These are phyloP conservation scores for Russula vinacea DNA, from an alignment of 768 basidiomycete genomes.

Conservation along the genomic window DNA sequence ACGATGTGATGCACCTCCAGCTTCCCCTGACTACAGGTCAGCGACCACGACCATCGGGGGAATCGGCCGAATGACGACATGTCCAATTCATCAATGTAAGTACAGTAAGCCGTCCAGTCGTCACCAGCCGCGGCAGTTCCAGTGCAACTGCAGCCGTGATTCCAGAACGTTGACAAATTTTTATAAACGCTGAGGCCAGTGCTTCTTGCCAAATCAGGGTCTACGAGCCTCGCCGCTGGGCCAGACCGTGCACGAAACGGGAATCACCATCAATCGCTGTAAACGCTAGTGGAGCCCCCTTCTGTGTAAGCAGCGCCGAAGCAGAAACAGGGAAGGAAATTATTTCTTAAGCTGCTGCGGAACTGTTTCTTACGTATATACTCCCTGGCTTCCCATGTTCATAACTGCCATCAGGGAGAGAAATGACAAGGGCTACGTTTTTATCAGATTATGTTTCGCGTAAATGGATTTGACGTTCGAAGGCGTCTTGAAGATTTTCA, in stretches of 20 bases:
- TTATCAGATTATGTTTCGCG: not conserved
- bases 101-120: too few relatives aligned
- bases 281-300: not conserved
- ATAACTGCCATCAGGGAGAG: not conserved
- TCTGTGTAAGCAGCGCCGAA: not conserved
- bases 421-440: not conserved
- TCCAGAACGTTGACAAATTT: not conserved
- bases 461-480: not conserved
- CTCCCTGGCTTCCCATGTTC: not conserved
- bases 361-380: not conserved
- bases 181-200: not conserved
- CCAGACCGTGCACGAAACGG: conserved; percentile 8
- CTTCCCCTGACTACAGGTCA: not conserved
- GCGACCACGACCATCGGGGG: not conserved
- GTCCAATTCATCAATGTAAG: not conserved
- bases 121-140: not conserved
- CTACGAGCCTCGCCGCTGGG: conserved; percentile 8
- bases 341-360: not conserved
- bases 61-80: not conserved
- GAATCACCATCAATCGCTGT: not conserved
- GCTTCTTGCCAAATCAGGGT: not conserved
- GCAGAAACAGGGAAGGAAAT: not conserved
- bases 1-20: conserved; percentile 1
- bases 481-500: not conserved
- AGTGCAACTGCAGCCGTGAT: not conserved